Conservation (phyloP, 805 yeast genomes). For the Pichia sporocuriosa region DNA sequence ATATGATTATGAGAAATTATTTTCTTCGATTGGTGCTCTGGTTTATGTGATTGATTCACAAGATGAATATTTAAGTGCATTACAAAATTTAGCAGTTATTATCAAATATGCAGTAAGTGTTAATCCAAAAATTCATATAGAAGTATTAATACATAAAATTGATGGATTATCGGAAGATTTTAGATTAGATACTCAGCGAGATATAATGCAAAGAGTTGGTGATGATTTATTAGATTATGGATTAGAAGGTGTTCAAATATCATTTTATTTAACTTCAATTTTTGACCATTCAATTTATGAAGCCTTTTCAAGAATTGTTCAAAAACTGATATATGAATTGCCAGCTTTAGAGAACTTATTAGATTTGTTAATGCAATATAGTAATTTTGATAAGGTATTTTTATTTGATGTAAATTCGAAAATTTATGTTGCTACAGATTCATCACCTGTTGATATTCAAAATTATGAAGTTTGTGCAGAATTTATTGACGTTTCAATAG, state of each 20-base stretch:
- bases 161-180: constrained; percentile 94
- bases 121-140: constrained; percentile 81
- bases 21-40: constrained; percentile 78
- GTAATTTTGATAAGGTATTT: constrained; percentile 88
- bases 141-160: constrained; percentile 89
- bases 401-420: constrained; percentile 88
- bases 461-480: constrained; percentile 97
- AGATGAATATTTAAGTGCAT: constrained; percentile 89
- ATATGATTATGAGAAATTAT: constrained; percentile 70
- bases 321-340: constrained; percentile 81
- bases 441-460: constrained; percentile 91
- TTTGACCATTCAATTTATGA: constrained; percentile 95
- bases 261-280: constrained; percentile 87
- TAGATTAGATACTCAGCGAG: constrained; percentile 89
- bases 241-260: constrained; percentile 82
- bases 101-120: constrained; percentile 80
- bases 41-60: constrained; percentile 94
- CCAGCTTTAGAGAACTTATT: constrained; percentile 84
- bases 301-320: constrained; percentile 89
- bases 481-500: constrained; percentile 90
- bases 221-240: constrained; percentile 89
- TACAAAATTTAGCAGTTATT: constrained; percentile 81
- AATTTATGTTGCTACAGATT: constrained; percentile 92
- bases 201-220: constrained; percentile 91
- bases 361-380: constrained; percentile 81